Evolutionary conservation across 345 rosid species (phyloP), one percentile per base, ranked within the genome.

Genomic region (Melaleuca quinquenervia): DNA sequence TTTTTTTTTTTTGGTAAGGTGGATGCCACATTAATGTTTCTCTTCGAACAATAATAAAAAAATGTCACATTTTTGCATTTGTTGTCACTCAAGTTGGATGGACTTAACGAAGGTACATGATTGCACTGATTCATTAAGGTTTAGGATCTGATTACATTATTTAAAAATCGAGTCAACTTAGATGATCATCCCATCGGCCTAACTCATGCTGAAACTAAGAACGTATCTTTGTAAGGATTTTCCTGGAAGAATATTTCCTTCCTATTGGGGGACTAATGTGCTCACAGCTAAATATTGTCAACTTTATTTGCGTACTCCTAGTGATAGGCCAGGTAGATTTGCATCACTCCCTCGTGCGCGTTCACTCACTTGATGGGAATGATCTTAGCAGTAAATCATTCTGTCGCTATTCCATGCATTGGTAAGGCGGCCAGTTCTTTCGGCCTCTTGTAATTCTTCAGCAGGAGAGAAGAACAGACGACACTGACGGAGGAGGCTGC

Each of bases 401-500:
- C 93, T 10, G 91, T 91, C 55, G 60, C 88, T 85, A 95, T 90
- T 82, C 93, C 94, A 4, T 91, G 88, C 52, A 94, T 90, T 86
- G 88, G 91, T n/a, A 93, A 82, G 84, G 86, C 88, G 87, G 93
- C 92, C 62, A 93, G 92, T 84, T 75, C 90, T 88, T 92, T 92
- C 15, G 97, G 97, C 41, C 95, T 89, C 87, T 88, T 90, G 89
- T 96, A 96, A 82, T 91, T 85, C 92, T 92, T 95, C 90, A 96
- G 85, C 88, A 95, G 87, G 84, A 95, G 96, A 52, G 98, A 95
- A 86, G 96, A 94, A 84, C 97, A 92, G 41, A 95, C 98, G 24
- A 95, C 98, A 86, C 98, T 94, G 82, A 96, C 96, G 1, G 98
- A 95, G 84, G 99, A 96, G 44, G 96, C 96, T 55, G 98, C 98